Percentiles rank a stretch among this genome's conserved stretches.
phyloP scores from a whole-genome alignment of 768 basidiomycete genomes.

The Austroboletus eburneus region DNA sequence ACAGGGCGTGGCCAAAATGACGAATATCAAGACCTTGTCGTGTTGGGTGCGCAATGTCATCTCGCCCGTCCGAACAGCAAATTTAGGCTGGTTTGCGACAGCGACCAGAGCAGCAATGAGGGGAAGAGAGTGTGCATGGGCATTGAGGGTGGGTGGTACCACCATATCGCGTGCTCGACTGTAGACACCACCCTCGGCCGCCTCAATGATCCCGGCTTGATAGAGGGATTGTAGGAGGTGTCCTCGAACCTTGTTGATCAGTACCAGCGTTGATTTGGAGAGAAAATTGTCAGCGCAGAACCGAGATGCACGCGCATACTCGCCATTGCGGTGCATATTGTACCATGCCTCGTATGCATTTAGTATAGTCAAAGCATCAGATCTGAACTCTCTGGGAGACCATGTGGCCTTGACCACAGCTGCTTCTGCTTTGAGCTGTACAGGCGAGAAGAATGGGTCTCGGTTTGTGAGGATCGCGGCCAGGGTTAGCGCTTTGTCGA shows the following conservation, averaged over 20 bases:
- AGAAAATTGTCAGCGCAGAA: conserved; percentile 88
- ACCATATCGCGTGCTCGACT: conserved; percentile 29
- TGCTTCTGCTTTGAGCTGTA: conserved; percentile 69
- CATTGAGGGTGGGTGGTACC: conserved; percentile 66
- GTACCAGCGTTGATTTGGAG: conserved; percentile 75
- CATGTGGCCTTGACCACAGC: conserved; percentile 71
- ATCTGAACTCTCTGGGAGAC: conserved; percentile 75
- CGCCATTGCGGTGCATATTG: conserved; percentile 59
- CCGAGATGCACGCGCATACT: conserved; percentile 60
- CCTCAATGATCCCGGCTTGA: conserved; percentile 75
- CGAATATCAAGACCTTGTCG: conserved; percentile 63
- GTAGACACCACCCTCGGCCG: conserved; percentile 63
- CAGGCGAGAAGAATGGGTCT: conserved; percentile 85
- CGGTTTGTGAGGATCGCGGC: conserved; percentile 90
- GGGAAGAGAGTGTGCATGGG: conserved; percentile 69
- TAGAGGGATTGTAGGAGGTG: conserved; percentile 77
- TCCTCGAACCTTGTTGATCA: conserved; percentile 75
- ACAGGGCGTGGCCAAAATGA: conserved; percentile 2
- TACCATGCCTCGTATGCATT: conserved; percentile 84
- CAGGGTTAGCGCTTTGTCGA: conserved; percentile 82
- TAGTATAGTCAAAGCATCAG: conserved; percentile 77
- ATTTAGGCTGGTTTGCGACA: conserved; percentile 85
- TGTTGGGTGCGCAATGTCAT: conserved; percentile 66
- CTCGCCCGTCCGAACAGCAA: conserved; percentile 72
- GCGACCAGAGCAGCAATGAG: conserved; percentile 81